Evolutionary conservation across 129 eudicot genomes (phyloP).

Genomic region (Chrysanthemum lavandulifolium): DNA sequence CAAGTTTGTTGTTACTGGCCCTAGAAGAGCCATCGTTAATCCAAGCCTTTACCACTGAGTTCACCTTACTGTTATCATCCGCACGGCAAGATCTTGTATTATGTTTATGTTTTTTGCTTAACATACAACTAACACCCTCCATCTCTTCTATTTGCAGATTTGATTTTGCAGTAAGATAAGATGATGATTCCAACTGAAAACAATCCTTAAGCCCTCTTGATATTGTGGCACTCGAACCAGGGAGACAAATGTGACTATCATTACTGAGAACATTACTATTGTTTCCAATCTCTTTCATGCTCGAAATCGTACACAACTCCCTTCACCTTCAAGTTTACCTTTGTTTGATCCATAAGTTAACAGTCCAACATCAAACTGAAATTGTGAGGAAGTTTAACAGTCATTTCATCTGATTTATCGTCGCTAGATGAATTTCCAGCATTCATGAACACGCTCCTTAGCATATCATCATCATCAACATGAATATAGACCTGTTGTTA

Average conservation of each 20-base stretch:
- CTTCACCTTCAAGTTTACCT: conserved; percentile 23
- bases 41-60: conserved; percentile 31
- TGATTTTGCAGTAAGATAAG: conserved; percentile 28
- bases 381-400: conserved; percentile 9
- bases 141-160: conserved; percentile 23
- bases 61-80: conserved; percentile 28
- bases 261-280: conserved; percentile 9
- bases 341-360: conserved; percentile 14
- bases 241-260: conserved; percentile 17
- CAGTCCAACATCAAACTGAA: conserved; percentile 21
- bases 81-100: conserved; percentile 28
- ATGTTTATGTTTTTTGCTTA: conserved; percentile 21
- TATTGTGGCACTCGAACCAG: conserved; percentile 14
- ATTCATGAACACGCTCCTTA: conserved; percentile 25
- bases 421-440: conserved; percentile 12
- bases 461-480: conserved; percentile 25
- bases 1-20: conserved; percentile 13
- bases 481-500: conserved; percentile 26
- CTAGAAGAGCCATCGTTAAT: conserved; percentile 25
- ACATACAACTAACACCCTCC: conserved; percentile 13
- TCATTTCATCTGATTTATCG: conserved; percentile 20
- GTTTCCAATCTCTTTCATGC: conserved; percentile 30
- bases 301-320: conserved; percentile 21
- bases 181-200: conserved; percentile 23
- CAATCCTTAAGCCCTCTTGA: conserved; percentile 19